Percentiles rank a stretch among this genome's conserved stretches.
These are phyloP conservation scores for Camellia sinensis DNA, from an alignment of 148 eudicot genomes.

Conservation along the genomic window DNA sequence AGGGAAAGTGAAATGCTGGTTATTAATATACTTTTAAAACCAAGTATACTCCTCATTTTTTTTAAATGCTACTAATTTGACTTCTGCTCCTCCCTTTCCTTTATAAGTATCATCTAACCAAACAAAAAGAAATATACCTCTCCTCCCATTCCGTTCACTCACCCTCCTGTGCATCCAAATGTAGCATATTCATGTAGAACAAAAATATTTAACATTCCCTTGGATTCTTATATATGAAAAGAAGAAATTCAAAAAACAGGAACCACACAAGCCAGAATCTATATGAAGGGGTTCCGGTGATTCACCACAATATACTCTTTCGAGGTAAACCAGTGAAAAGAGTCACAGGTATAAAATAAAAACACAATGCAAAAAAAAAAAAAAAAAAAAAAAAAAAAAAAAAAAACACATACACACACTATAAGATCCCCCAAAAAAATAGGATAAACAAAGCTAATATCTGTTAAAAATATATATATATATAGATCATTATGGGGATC, in stretches of 20 bases:
- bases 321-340: neutral
- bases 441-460: neutral
- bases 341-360: neutral
- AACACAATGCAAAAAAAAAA: no score
- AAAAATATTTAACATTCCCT: neutral
- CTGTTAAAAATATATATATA: neutral
- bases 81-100: no score
- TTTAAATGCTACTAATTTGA: no score
- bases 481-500: neutral
- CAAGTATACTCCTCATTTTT: no score
- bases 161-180: no score
- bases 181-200: neutral
- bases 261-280: neutral
- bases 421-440: neutral
- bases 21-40: no score
- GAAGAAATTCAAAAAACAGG: neutral
- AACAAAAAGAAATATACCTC: no score
- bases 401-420: neutral
- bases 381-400: neutral
- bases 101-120: no score
- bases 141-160: no score
- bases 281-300: neutral
- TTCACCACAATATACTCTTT: neutral
- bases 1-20: no score
- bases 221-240: neutral